These are phyloP conservation scores for Myxozyma melibiosi DNA, from an alignment of 805 yeast genomes.

Conservation along the genomic window DNA sequence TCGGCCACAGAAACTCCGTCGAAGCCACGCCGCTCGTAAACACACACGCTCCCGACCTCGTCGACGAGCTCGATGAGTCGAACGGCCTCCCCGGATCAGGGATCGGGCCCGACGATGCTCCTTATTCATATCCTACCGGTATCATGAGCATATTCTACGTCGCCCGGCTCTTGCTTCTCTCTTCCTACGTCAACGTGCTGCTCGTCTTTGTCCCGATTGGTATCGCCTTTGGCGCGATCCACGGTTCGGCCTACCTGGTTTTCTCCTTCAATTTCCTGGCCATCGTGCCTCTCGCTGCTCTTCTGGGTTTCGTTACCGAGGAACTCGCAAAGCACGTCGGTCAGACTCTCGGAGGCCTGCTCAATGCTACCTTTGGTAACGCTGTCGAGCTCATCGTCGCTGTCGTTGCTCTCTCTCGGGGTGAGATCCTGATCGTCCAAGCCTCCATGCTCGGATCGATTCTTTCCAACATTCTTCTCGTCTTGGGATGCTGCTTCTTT, in stretches of 20 bases:
- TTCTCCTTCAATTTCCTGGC: slow-evolving; percentile 83
- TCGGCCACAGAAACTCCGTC: slow-evolving; percentile 4
- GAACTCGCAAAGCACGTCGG: slow-evolving; percentile 87
- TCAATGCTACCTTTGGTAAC: slow-evolving; percentile 96
- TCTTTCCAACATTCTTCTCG: slow-evolving; percentile 82
- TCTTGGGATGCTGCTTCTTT: slow-evolving; percentile 91
- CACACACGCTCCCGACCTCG: not conserved
- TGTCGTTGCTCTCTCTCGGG: slow-evolving; percentile 79
- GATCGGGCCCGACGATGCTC: slow-evolving; percentile 3
- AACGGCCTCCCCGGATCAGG: slow-evolving; percentile 13
- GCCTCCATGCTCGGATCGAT: slow-evolving; percentile 97
- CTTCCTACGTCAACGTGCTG: slow-evolving; percentile 68
- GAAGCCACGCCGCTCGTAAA: slow-evolving; percentile 21
- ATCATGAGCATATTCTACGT: not conserved
- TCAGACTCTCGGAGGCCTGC: slow-evolving; percentile 86
- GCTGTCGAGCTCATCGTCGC: slow-evolving; percentile 97
- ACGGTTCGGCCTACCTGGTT: slow-evolving; percentile 55
- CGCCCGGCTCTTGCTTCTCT: slow-evolving; percentile 15
- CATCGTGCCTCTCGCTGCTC: slow-evolving; percentile 88
- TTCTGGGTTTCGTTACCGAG: slow-evolving; percentile 91
- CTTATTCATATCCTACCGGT: not conserved
- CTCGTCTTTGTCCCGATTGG: slow-evolving; percentile 90
- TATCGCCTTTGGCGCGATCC: slow-evolving; percentile 64
- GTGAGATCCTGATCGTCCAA: slow-evolving; percentile 92
- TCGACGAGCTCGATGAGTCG: slow-evolving; percentile 3